phyloP scores from a whole-genome alignment of 2,329 filamentous ascomycete species.

The Aspergillus bombycis region DNA sequence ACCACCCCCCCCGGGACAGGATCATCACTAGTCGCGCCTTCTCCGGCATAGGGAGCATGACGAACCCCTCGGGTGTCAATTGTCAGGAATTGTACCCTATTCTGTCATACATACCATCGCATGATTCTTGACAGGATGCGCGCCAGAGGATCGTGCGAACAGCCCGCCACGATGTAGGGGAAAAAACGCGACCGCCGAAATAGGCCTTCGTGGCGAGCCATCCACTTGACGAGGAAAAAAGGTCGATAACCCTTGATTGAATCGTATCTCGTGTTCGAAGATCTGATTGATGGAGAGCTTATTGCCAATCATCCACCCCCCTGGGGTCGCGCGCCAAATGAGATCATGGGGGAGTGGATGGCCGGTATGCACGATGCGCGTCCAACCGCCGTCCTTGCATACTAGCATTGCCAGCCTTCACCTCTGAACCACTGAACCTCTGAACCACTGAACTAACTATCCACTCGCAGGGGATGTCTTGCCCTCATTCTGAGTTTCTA shows the following conservation, averaged over 20 bases:
- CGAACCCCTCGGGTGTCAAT: neutral
- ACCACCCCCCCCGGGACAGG: neutral
- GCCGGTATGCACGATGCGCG: conserved; percentile 14
- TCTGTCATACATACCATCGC: conserved; percentile 2
- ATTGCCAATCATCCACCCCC: conserved; percentile 5
- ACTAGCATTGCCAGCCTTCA: conserved; percentile 11
- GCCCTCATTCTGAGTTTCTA: conserved; percentile 8
- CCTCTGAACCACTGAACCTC: neutral
- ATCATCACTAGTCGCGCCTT: neutral
- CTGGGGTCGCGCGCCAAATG: conserved; percentile 7
- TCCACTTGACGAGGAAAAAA: conserved; percentile 6
- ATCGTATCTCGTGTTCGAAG: conserved; percentile 7
- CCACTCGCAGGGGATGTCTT: neutral
- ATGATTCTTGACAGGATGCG: conserved; percentile 1
- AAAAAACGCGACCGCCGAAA: conserved; percentile 9
- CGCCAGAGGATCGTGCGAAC: neutral
- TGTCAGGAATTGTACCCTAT: neutral
- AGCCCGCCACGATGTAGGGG: conserved; percentile 2
- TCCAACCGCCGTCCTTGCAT: conserved; percentile 18
- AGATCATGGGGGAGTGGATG: conserved; percentile 5
- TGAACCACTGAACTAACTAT: neutral
- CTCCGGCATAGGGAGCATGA: neutral
- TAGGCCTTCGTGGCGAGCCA: conserved; percentile 2
- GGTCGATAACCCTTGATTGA: conserved; percentile 6
- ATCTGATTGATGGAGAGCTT: conserved; percentile 8